A percentile compares a stretch with the other conserved stretches of the same genome.
These are phyloP conservation scores for Circinella umbellata DNA, from an alignment of 371 early-diverging fungal species.

Conservation along the genomic window DNA sequence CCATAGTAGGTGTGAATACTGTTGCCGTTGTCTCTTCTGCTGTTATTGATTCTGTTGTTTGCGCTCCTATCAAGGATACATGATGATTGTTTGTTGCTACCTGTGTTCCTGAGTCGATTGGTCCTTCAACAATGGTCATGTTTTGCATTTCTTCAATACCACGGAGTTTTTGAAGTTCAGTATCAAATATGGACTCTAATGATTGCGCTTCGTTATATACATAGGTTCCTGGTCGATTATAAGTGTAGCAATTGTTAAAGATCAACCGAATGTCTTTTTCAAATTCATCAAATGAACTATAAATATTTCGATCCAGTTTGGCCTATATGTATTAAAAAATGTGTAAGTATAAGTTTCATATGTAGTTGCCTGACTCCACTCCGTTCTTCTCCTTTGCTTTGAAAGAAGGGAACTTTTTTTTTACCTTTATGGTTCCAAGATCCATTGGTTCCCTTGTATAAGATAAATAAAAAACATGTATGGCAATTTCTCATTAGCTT, in stretches of 20 bases:
- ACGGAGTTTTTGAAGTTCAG: conserved; percentile 44
- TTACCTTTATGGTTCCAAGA: conserved; percentile 72
- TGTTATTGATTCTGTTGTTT: background rate
- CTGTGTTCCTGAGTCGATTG: background rate
- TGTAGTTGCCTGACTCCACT: conserved; percentile 63
- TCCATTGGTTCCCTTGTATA: conserved; percentile 91
- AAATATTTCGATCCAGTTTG: conserved; percentile 70
- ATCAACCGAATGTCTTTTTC: conserved; percentile 68
- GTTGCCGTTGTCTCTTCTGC: background rate
- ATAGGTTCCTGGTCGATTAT: conserved; percentile 52
- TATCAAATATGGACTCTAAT: conserved; percentile 48
- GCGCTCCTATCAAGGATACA: background rate
- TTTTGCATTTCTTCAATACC: conserved; percentile 44
- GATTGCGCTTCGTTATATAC: conserved; percentile 54
- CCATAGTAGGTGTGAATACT: background rate
- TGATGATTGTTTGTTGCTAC: too few relatives aligned
- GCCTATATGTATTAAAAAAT: conserved; percentile 47
- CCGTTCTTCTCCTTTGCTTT: conserved; percentile 62
- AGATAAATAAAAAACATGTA: background rate
- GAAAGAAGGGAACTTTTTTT: too few relatives aligned
- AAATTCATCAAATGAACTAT: conserved; percentile 61
- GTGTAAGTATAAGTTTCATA: conserved; percentile 72
- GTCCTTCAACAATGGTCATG: conserved; percentile 56
- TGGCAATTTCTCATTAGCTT: too few relatives aligned
- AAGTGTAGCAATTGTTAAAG: conserved; percentile 59